phyloP scores from a whole-genome alignment of 1,284 basidiomycete species.

The Calocybe gambosa region DNA sequence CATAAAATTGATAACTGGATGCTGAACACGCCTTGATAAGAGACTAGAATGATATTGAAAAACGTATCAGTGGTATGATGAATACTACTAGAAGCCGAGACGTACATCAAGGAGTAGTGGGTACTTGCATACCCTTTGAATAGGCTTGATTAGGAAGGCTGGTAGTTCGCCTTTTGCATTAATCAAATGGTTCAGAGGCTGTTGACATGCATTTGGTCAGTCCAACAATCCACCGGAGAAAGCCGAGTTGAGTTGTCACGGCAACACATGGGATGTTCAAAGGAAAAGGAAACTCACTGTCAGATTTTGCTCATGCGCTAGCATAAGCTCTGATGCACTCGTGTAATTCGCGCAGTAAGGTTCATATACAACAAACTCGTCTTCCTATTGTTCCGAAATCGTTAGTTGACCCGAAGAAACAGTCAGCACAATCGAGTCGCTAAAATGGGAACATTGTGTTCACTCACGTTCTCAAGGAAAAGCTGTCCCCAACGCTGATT shows the following conservation, averaged over 20 bases:
- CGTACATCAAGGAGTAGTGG: constrained; percentile 80
- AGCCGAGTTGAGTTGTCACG: constrained; percentile 34
- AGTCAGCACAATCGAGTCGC: constrained; percentile 30
- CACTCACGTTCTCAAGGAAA: constrained; percentile 75
- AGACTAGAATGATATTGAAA: constrained; percentile 37
- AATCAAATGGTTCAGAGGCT: constrained; percentile 73
- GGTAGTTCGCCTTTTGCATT: constrained; percentile 84
- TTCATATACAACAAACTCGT: constrained; percentile 91
- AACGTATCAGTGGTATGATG: constrained; percentile 13
- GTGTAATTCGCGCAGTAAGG: constrained; percentile 98
- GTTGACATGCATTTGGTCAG: constrained; percentile 35
- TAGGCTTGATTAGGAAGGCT: constrained; percentile 87
- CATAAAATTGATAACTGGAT: constrained; percentile 65
- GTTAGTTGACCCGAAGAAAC: constrained; percentile 22
- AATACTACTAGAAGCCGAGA: constrained; percentile 24
- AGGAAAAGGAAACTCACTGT: constrained; percentile 49
- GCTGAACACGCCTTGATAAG: constrained; percentile 71
- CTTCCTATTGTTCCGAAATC: constrained; percentile 65
- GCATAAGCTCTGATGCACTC: constrained; percentile 79
- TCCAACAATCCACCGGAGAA: constrained; percentile 9
- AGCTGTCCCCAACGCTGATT: constrained; percentile 87
- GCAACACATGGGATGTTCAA: constrained; percentile 23
- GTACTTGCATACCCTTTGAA: constrained; percentile 91
- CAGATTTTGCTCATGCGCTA: constrained; percentile 80
- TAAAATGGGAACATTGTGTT: constrained; percentile 28